These are phyloP conservation scores for Metarhizium robertsii DNA, from an alignment of 2,329 filamentous ascomycete genomes.

Conservation along the genomic window DNA sequence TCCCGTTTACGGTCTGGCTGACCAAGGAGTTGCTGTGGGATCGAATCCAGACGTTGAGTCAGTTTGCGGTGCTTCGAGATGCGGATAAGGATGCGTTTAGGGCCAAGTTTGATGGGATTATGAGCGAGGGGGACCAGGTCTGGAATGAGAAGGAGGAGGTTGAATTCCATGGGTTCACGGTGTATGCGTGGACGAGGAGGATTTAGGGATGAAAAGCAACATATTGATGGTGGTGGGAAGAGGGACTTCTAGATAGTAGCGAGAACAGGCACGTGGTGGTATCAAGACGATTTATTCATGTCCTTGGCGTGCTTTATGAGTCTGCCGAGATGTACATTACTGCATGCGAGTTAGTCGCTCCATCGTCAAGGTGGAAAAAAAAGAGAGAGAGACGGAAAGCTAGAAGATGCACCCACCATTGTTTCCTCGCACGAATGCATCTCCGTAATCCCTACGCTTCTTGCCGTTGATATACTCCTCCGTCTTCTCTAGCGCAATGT, in stretches of 20 bases:
- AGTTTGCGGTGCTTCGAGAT: conserved; percentile 51
- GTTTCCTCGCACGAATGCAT: conserved; percentile 93
- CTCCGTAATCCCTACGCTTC: conserved; percentile 75
- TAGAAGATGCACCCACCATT: conserved; percentile 53
- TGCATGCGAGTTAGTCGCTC: conserved; percentile 16
- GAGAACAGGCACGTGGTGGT: conserved; percentile 1
- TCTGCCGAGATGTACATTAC: conserved; percentile 66
- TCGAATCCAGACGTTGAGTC: conserved; percentile 56
- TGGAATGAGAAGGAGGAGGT: conserved; percentile 54
- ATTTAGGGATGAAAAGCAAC: conserved; percentile 9
- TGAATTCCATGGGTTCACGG: conserved; percentile 54
- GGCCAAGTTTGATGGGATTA: conserved; percentile 41
- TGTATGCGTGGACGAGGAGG: conserved; percentile 51
- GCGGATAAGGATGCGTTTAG: conserved; percentile 38
- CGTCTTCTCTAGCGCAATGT: conserved; percentile 94
- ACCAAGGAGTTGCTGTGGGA: conserved; percentile 52
- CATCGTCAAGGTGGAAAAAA: no score
- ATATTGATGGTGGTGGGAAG: conserved; percentile 13
- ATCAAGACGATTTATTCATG: conserved; percentile 11
- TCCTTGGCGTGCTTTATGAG: conserved; percentile 24
- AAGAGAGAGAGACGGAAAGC: not conserved
- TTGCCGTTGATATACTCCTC: conserved; percentile 83
- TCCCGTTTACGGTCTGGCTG: conserved; percentile 50
- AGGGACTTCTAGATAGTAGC: not conserved
- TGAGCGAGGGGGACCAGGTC: conserved; percentile 43